Percentiles rank a stretch among this genome's conserved stretches.
Evolutionary conservation across 2,329 filamentous ascomycete species (phyloP).

Genomic region (Penicillium sp.): DNA sequence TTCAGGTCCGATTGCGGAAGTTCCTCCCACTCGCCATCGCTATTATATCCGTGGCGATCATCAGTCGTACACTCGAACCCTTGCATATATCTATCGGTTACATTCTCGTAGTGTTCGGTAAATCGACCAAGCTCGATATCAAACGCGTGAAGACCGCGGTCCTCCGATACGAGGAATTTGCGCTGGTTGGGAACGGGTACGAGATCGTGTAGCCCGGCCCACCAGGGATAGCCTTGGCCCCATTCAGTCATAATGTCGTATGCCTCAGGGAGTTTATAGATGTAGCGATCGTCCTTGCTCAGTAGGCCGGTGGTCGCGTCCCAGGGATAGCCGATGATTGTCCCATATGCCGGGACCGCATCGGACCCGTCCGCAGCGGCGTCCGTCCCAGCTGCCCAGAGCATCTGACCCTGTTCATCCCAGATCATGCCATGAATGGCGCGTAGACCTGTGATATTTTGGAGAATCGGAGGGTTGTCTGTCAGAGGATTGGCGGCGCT

Average conservation of each 20-base stretch:
- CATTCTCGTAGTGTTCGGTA: constrained; percentile 11
- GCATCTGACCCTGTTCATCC: constrained; percentile 24
- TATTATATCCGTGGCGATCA: constrained; percentile 21
- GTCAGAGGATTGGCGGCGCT: constrained; percentile 18
- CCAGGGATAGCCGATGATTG: constrained; percentile 23
- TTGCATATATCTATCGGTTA: constrained; percentile 20
- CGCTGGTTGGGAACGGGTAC: constrained; percentile 26
- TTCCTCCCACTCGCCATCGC: constrained; percentile 17
- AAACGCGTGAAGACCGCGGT: constrained; percentile 21
- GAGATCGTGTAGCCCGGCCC: constrained; percentile 24
- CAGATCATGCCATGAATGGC: constrained; percentile 27
- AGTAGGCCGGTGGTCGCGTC: constrained; percentile 19
- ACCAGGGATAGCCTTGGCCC: constrained; percentile 24
- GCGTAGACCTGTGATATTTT: constrained; percentile 23
- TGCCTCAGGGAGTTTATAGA: constrained; percentile 13
- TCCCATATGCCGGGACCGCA: constrained; percentile 17
- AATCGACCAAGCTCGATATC: constrained; percentile 20
- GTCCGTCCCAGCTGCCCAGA: constrained; percentile 25
- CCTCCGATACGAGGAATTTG: constrained; percentile 23
- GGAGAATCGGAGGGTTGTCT: constrained; percentile 21
- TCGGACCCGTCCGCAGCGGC: constrained; percentile 25
- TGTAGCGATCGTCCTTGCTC: constrained; percentile 9
- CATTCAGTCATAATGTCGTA: constrained; percentile 22
- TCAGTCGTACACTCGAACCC: constrained; percentile 24
- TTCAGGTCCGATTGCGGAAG: constrained; percentile 24